phyloP scores from a whole-genome alignment of 306 rosid genomes.

The Rosa lucieae region DNA sequence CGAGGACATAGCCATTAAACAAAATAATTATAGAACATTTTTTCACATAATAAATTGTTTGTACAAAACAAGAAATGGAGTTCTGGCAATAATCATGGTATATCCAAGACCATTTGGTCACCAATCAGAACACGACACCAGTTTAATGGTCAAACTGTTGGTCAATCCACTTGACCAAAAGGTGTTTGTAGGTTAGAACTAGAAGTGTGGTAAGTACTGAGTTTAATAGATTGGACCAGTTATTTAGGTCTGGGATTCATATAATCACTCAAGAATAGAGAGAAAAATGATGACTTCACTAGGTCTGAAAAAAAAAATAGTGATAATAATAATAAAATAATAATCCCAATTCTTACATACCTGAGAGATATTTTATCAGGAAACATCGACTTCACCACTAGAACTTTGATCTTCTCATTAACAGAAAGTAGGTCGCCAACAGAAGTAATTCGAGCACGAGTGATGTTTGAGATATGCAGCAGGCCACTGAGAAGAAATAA shows the following conservation, averaged over 20 bases:
- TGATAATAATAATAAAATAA: background rate
- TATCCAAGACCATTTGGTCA: background rate
- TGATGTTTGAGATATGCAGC: constrained; percentile 90
- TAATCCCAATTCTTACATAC: constrained; percentile 34
- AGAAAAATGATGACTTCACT: background rate
- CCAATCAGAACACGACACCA: background rate
- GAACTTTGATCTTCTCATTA: constrained; percentile 76
- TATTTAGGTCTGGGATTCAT: background rate
- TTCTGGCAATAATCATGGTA: background rate
- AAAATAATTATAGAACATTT: background rate
- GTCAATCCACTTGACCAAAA: background rate
- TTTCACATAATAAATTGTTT: background rate
- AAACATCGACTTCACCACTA: constrained; percentile 80
- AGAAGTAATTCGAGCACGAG: constrained; percentile 57
- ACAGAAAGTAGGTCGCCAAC: constrained; percentile 71
- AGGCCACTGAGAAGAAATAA: constrained; percentile 66
- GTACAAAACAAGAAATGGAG: background rate
- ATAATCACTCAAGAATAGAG: background rate
- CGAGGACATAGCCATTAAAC: background rate
- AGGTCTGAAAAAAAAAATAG: background rate
- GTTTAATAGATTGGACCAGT: background rate
- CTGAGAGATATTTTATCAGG: constrained; percentile 88
- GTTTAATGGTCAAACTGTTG: background rate
- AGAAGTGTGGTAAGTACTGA: background rate
- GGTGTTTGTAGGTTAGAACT: background rate